phyloP scores from a whole-genome alignment of 2,329 filamentous ascomycete genomes.

The Beauveria caledonica region DNA sequence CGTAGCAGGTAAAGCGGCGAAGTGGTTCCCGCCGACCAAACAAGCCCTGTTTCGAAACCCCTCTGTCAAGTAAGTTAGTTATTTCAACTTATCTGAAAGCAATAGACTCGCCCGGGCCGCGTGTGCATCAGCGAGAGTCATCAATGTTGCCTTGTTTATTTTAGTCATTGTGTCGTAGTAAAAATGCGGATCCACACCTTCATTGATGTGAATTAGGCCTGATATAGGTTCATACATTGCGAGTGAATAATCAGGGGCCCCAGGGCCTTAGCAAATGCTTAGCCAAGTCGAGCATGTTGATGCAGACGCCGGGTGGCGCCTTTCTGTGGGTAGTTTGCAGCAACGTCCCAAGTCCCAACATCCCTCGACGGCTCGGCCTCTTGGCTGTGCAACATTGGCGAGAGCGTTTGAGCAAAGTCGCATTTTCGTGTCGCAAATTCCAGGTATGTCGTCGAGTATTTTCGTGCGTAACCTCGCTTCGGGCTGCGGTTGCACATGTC shows the following conservation, averaged over 20 bases:
- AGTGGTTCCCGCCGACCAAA: background rate
- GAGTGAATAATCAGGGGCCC: slow-evolving; percentile 2
- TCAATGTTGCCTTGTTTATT: background rate
- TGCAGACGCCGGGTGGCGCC: background rate
- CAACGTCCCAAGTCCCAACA: background rate
- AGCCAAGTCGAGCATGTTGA: background rate
- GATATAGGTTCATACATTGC: too few species aligned
- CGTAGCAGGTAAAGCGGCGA: background rate
- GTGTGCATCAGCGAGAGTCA: background rate
- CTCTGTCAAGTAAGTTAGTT: background rate
- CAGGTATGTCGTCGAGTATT: background rate
- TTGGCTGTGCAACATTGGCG: background rate
- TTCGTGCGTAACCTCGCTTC: background rate
- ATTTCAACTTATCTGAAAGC: too few species aligned
- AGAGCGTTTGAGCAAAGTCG: background rate
- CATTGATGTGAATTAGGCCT: too few species aligned
- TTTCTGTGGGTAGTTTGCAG: background rate
- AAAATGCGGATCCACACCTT: too few species aligned
- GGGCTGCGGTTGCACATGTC: background rate
- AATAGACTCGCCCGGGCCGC: background rate
- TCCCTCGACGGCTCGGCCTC: background rate
- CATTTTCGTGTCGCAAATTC: background rate
- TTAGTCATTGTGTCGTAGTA: too few species aligned
- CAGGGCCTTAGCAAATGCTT: background rate
- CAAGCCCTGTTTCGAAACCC: background rate